These are phyloP conservation scores for Hevea brasiliensis DNA, from an alignment of 345 rosid genomes.

Conservation along the genomic window DNA sequence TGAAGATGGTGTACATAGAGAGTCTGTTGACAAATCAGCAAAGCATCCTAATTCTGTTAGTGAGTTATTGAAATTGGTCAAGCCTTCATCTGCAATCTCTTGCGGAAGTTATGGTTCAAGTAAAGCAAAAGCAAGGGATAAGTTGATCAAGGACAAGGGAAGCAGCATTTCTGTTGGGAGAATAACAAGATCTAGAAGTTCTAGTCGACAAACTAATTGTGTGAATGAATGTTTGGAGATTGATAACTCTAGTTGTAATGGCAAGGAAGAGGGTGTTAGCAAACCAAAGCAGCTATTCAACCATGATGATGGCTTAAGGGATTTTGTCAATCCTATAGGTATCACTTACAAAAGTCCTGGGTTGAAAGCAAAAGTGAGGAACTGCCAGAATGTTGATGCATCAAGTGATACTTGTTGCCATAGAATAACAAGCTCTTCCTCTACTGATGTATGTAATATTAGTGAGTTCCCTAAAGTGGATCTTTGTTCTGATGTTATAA, in stretches of 20 bases:
- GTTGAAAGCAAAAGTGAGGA: conserved; percentile 3
- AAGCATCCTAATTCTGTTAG: conserved; percentile 5
- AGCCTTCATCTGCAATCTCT: conserved; percentile 24
- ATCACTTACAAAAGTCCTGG: conserved; percentile 4
- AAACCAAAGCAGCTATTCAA: conserved; percentile 17
- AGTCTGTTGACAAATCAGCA: conserved; percentile 12
- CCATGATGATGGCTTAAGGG: conserved; percentile 1
- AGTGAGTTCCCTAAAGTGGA: neutral
- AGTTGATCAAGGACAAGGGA: conserved; percentile 19
- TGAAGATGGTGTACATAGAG: conserved; percentile 11
- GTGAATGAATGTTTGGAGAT: conserved; percentile 21
- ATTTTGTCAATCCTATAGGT: conserved; percentile 13
- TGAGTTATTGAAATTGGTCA: conserved; percentile 16
- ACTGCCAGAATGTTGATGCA: conserved; percentile 12
- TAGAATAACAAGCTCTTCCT: conserved; percentile 11
- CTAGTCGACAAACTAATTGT: conserved; percentile 24
- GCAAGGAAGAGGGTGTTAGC: conserved; percentile 11
- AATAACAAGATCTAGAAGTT: conserved; percentile 41
- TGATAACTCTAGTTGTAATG: conserved; percentile 17
- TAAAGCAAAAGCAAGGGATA: conserved; percentile 25
- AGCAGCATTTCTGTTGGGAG: neutral
- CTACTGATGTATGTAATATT: neutral
- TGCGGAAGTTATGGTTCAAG: conserved; percentile 28
- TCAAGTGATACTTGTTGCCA: conserved; percentile 15
- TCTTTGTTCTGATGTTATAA: neutral